Evolutionary conservation across 169 alveolate genomes (phyloP), one percentile per base, ranked within the genome.

Genomic region (Babesia divergens): DNA sequence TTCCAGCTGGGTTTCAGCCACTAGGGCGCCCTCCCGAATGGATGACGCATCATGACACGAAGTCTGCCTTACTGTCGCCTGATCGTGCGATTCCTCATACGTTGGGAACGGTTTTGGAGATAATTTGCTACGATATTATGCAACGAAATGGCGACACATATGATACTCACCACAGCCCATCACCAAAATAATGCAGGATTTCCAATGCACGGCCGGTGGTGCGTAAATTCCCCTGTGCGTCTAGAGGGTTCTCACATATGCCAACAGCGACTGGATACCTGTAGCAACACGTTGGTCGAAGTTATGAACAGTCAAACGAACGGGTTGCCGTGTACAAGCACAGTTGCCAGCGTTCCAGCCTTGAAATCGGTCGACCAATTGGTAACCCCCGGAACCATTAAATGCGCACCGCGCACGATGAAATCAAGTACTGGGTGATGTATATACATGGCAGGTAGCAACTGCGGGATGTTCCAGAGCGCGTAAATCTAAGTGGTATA

Each of bases 361-460:
- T 74, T 40, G 22, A 82, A 28, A 22, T 53, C 50, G 13, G 68
- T 64, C 26, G 81, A 55, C 34, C 81, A 74, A 50, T 82, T 71
- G 64, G 75, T 65, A 56, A 82, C 81, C 1, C 89, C 89, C n/a
- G 89, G 89, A 7, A 82, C 59, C 89, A 82, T 82, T 37, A 82
- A 74, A 32, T 82, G 84, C 22, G 89, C 89, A 2, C 89, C 89
- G 26, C 83, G 71, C 71, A 82, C 38, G n/a, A 82, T 40, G 50
- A 43, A 82, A 20, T 60, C 65, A 5, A 82, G 81, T 13, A 82
- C 89, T 9, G 80, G 74, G 44, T 74, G 83, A 42, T 68, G 81
- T 49, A 82, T 82, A 3, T 58, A 69, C 34, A 82, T 54, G 42
- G 70, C 55, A 6, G 89, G 89, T 18, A 82, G 65, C 46, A 71